Base-by-base conservation (phyloP, 305 asterid species). In the Ajuga reptans region DNA sequence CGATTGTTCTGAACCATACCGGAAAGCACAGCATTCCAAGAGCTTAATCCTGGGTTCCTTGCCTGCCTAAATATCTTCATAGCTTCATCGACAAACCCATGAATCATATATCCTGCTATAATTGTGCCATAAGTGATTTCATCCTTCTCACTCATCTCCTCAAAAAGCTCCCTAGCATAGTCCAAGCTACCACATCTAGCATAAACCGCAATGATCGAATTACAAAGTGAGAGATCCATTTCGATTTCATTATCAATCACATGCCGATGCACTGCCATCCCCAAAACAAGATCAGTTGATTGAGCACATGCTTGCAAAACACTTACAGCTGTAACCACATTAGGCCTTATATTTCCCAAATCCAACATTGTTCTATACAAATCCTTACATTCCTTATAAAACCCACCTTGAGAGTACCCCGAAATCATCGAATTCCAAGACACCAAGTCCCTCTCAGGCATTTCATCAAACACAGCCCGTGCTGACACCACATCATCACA, bases 141-240 rank as follows among this genome's bases (percentile, higher is more conserved):
- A 77, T 92, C 97, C 74, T 83, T 83, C 60, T 83, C 97, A 55
- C 65, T 78, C 96, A 90, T 92, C 78, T 81, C 96, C 63, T 88
- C 85, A 1, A 88, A 92, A 60, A 92, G 83, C 74, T 78, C 83
- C 73, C 81, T 78, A 43, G 91, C 97, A 47, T 85, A 92, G 69
- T 92, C 95, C 87, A 92, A 79, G 86, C 91, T 83, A 61, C 97
- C 98, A 61, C 96, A 92, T 80, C 88, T 92, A 5, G 98, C 86
- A 69, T 92, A 92, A 71, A 92, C 68, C 0, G 90, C 77, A 56
- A 88, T 68, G 61, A 89, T 78, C 1, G 97, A 77, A 63, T 92
- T 92, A 57, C 85, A 83, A 63, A 92, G 69, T 9, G 89, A 52
- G 55, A 86, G 77, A 54, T 92, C 96, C 91, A 88, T 71, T 72